Percentiles rank a stretch among this genome's conserved stretches.
phyloP scores from a whole-genome alignment of 495 filamentous ascomycete genomes.

The Neurospora terricola region DNA sequence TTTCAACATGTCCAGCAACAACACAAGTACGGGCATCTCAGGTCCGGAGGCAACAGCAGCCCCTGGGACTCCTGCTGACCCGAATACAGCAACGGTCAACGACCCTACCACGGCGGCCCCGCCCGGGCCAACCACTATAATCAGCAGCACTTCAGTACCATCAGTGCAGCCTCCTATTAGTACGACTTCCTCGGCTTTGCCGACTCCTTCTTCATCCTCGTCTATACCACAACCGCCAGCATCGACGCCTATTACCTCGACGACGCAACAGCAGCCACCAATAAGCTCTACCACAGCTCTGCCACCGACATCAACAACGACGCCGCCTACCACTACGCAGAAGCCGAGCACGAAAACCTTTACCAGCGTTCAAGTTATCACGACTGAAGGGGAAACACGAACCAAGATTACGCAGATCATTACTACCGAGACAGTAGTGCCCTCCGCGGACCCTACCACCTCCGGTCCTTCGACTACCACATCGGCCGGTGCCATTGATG shows the following conservation, averaged over 20 bases:
- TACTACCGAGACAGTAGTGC: slow-evolving; percentile 8
- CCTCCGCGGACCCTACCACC: slow-evolving; percentile 1
- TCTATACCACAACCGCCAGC: slow-evolving; percentile 1
- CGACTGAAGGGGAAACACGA: slow-evolving; percentile 6
- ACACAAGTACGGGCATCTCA: slow-evolving; percentile 24
- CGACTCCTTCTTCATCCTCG: slow-evolving; percentile 5
- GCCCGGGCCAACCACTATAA: not conserved
- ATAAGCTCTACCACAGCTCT: slow-evolving; percentile 18
- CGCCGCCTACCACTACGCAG: slow-evolving; percentile 10
- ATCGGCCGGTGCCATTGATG: slow-evolving; percentile 19
- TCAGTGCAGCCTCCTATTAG: not conserved
- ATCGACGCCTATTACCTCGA: slow-evolving; percentile 4
- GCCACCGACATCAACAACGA: slow-evolving; percentile 15
- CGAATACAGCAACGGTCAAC: slow-evolving; percentile 13
- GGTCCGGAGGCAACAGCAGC: slow-evolving; percentile 9
- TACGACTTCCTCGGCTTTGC: not conserved
- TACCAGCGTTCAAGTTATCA: slow-evolving; percentile 1
- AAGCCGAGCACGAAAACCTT: not conserved
- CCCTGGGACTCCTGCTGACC: slow-evolving; percentile 19
- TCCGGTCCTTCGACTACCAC: slow-evolving; percentile 16
- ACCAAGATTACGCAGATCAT: slow-evolving; percentile 20
- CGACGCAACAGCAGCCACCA: slow-evolving; percentile 9
- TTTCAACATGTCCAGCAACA: slow-evolving; percentile 38
- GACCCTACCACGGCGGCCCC: slow-evolving; percentile 7
- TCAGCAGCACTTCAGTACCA: slow-evolving; percentile 3